phyloP scores from a whole-genome alignment of 1,139 yeast genomes.

The Lodderomyces beijingensis region DNA sequence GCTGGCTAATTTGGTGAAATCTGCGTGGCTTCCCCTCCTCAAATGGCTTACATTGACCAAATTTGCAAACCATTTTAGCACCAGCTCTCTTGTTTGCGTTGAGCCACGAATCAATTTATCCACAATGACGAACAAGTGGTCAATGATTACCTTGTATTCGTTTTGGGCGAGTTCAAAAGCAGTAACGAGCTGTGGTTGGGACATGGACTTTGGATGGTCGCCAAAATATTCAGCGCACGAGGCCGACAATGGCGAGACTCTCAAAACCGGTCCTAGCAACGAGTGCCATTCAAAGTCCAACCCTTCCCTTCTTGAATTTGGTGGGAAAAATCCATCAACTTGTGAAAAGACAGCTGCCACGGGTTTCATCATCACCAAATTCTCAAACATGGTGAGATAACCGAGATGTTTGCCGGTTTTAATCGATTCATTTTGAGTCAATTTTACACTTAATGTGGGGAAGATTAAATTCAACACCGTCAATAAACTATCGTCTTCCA shows the following conservation, averaged over 20 bases:
- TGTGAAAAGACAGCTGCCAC: slow-evolving; percentile 61
- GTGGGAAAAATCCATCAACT: slow-evolving; percentile 53
- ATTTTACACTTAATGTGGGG: slow-evolving; percentile 37
- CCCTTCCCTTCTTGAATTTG: slow-evolving; percentile 38
- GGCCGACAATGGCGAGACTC: slow-evolving; percentile 65
- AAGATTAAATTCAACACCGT: slow-evolving; percentile 59
- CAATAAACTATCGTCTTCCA: slow-evolving; percentile 60
- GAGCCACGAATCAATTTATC: slow-evolving; percentile 80
- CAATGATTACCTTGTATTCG: slow-evolving; percentile 54
- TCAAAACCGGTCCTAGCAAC: slow-evolving; percentile 71
- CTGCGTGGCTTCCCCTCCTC: slow-evolving; percentile 83
- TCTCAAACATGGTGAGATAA: slow-evolving; percentile 52
- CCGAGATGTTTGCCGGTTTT: slow-evolving; percentile 39
- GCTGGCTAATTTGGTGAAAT: slow-evolving; percentile 59
- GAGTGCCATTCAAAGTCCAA: slow-evolving; percentile 56
- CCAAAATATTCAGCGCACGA: slow-evolving; percentile 42
- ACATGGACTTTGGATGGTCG: slow-evolving; percentile 32
- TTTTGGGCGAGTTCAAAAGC: slow-evolving; percentile 55
- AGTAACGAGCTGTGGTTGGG: slow-evolving; percentile 41
- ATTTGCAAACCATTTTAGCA: slow-evolving; percentile 66
- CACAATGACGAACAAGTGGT: slow-evolving; percentile 61
- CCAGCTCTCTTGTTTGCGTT: slow-evolving; percentile 52
- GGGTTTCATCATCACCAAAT: slow-evolving; percentile 55
- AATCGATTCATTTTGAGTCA: slow-evolving; percentile 32
- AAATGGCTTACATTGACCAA: slow-evolving; percentile 78